Percentiles rank a stretch among this genome's conserved stretches.
Evolutionary conservation across 1,139 yeast species (phyloP).

Genomic region (Yamadazyma oceani): DNA sequence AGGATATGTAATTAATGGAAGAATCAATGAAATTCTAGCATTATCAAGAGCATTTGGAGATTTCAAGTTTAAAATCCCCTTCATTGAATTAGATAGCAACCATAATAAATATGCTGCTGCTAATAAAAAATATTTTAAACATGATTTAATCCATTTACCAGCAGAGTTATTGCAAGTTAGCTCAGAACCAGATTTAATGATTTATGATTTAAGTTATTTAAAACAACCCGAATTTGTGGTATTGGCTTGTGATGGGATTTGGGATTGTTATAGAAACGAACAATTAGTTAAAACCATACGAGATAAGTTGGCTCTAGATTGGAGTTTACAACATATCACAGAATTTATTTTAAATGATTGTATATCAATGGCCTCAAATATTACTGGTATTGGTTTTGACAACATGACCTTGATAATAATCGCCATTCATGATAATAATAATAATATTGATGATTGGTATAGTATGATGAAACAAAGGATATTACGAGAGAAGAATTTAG

Average conservation of each 20-base stretch:
- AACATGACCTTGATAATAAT: conserved; percentile 73
- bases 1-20: conserved; percentile 64
- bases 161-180: conserved; percentile 55
- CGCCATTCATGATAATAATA: conserved; percentile 50
- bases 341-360: conserved; percentile 65
- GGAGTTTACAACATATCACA: conserved; percentile 57
- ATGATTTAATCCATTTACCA: conserved; percentile 32
- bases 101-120: conserved; percentile 27
- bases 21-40: conserved; percentile 75
- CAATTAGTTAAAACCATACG: conserved; percentile 55
- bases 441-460: conserved; percentile 58
- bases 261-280: conserved; percentile 72
- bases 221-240: conserved; percentile 61
- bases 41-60: conserved; percentile 79
- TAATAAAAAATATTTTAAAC: conserved; percentile 21
- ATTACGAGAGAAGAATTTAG: conserved; percentile 43
- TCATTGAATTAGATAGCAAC: conserved; percentile 31
- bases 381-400: conserved; percentile 78
- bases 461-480: conserved; percentile 48
- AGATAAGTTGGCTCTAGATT: conserved; percentile 56
- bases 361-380: conserved; percentile 68
- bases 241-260: conserved; percentile 76
- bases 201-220: conserved; percentile 44
- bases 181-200: conserved; percentile 68
- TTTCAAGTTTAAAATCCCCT: conserved; percentile 60